These are phyloP conservation scores for Xylariales sp. DNA, from an alignment of 2,329 filamentous ascomycete species.

Conservation along the genomic window DNA sequence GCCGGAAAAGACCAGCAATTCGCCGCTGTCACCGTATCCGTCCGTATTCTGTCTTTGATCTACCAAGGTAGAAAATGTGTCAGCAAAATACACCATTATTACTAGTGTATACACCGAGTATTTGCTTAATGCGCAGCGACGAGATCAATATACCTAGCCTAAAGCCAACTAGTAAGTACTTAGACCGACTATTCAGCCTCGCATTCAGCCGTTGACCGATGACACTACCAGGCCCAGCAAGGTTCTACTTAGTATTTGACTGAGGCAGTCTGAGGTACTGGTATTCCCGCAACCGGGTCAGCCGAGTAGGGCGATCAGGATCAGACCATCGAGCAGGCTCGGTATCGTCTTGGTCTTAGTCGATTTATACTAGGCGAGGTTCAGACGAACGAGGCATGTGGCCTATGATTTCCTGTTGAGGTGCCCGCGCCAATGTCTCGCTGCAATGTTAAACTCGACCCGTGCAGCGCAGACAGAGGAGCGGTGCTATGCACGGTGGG, in stretches of 20 bases:
- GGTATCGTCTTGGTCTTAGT: slow-evolving; percentile 26
- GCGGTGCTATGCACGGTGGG: too few relatives aligned
- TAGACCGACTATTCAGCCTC: slow-evolving; percentile 26
- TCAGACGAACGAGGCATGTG: slow-evolving; percentile 1
- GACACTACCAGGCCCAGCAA: slow-evolving; percentile 4
- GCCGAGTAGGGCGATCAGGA: slow-evolving; percentile 9
- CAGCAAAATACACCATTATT: not conserved
- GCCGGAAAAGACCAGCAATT: not conserved
- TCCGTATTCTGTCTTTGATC: not conserved
- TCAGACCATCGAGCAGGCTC: slow-evolving; percentile 16
- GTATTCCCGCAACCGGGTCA: slow-evolving; percentile 8
- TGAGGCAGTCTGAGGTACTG: too few relatives aligned
- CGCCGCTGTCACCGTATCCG: not conserved
- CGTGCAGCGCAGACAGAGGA: not conserved
- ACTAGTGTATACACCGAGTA: too few relatives aligned
- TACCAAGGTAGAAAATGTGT: not conserved
- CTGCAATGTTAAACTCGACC: not conserved
- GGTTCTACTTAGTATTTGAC: not conserved
- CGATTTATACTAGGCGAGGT: not conserved
- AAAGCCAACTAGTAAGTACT: not conserved
- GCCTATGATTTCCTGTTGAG: not conserved
- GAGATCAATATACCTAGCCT: not conserved
- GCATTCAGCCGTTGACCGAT: slow-evolving; percentile 28
- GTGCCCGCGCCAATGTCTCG: not conserved
- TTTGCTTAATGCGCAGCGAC: too few relatives aligned